Conservation (phyloP, 2,329 filamentous ascomycete genomes). For the Tolypocladium ophioglossoides region DNA sequence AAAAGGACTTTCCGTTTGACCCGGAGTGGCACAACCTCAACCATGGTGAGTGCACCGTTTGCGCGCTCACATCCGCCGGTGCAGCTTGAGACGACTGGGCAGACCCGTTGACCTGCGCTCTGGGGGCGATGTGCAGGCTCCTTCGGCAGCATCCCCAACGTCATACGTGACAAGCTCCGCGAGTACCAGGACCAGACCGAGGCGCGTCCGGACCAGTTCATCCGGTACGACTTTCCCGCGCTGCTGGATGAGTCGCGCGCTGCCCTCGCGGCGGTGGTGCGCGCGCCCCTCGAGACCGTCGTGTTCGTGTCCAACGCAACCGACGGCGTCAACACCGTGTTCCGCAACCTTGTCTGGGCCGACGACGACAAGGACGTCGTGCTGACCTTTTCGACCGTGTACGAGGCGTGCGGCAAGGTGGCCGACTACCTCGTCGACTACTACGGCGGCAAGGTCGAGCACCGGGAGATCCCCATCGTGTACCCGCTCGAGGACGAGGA, state of each 20-base stretch:
- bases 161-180: constrained; percentile 48
- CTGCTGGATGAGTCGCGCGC: constrained; percentile 57
- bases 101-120: background rate
- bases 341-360: constrained; percentile 63
- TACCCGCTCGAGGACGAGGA: constrained; percentile 64
- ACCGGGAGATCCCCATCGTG: constrained; percentile 45
- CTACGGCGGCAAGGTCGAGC: constrained; percentile 31
- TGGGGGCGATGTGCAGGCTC: constrained; percentile 43
- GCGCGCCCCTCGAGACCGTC: constrained; percentile 52
- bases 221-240: constrained; percentile 54
- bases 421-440: constrained; percentile 63
- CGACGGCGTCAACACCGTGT: constrained; percentile 63
- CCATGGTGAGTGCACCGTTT: constrained; percentile 46
- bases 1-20: constrained; percentile 59
- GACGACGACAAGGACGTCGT: constrained; percentile 66
- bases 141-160: constrained; percentile 63
- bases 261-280: constrained; percentile 56
- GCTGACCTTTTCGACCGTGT: constrained; percentile 68
- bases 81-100: background rate
- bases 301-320: constrained; percentile 81
- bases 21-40: constrained; percentile 64
- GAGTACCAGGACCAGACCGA: constrained; percentile 59
- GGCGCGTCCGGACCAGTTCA: constrained; percentile 61
- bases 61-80: background rate
- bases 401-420: constrained; percentile 66